phyloP scores from a whole-genome alignment of 2,329 filamentous ascomycete species.

The Lachnellula subtilissima region DNA sequence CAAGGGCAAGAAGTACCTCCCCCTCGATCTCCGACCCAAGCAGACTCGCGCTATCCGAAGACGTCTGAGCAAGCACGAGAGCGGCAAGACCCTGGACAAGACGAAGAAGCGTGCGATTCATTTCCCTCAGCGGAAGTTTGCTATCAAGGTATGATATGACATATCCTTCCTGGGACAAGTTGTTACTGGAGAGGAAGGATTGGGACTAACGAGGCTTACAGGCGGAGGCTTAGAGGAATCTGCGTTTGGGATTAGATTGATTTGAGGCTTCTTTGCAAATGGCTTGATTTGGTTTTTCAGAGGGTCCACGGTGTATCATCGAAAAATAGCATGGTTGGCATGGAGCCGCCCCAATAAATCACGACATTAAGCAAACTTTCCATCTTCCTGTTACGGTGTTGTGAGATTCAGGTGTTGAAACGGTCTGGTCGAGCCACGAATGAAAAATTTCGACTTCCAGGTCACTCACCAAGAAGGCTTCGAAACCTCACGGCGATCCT shows the following conservation, averaged over 20 bases:
- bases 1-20: slow-evolving; percentile 99
- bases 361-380: slow-evolving; percentile 27
- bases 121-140: slow-evolving; percentile 98
- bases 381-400: background rate
- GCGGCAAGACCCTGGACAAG: slow-evolving; percentile 80
- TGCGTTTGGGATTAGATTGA: slow-evolving; percentile 18
- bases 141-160: slow-evolving; percentile 69
- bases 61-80: slow-evolving; percentile 88
- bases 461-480: too few relatives aligned
- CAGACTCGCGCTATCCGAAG: slow-evolving; percentile 97
- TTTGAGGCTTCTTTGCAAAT: slow-evolving; percentile 25
- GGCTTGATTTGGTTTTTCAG: slow-evolving; percentile 19
- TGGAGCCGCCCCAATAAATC: slow-evolving; percentile 29
- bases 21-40: slow-evolving; percentile 97
- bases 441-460: background rate
- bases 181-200: background rate
- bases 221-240: slow-evolving; percentile 29
- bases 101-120: slow-evolving; percentile 92
- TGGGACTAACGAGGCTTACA: slow-evolving; percentile 16
- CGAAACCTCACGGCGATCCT: too few relatives aligned
- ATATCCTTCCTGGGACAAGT: background rate
- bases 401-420: background rate
- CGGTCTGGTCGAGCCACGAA: background rate
- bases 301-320: slow-evolving; percentile 25
- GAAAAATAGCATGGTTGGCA: slow-evolving; percentile 32